Evolutionary conservation across 352 stramenopile species (phyloP).

Genomic region (Pythium grandisporangium): DNA sequence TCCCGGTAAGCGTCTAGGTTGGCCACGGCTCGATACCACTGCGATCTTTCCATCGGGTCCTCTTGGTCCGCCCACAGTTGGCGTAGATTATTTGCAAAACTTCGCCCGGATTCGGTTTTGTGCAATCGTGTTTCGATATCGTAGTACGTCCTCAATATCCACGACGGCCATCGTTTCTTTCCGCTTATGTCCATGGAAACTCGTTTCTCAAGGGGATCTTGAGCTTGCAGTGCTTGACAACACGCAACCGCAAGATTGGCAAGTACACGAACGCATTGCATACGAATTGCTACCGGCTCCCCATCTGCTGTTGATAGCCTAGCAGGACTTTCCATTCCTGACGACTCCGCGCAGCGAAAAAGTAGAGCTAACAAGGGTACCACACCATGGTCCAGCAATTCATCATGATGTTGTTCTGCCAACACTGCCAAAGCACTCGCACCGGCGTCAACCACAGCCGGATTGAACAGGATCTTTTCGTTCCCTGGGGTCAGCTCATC

Average conservation of each 20-base stretch:
- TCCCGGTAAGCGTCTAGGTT: slow-evolving; percentile 60
- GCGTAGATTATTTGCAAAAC: slow-evolving; percentile 25
- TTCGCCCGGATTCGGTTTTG: slow-evolving; percentile 29
- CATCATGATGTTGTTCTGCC: slow-evolving; percentile 47
- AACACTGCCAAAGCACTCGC: slow-evolving; percentile 60
- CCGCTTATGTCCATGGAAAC: too few species aligned
- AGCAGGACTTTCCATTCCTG: too few species aligned
- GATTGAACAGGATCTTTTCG: slow-evolving; percentile 59
- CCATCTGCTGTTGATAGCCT: too few species aligned
- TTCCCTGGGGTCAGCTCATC: slow-evolving; percentile 70
- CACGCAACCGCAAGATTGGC: slow-evolving; percentile 61
- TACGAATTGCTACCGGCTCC: too few species aligned
- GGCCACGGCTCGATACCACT: slow-evolving; percentile 55
- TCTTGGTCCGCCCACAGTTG: slow-evolving; percentile 27
- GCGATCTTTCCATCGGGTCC: slow-evolving; percentile 69
- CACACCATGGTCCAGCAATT: slow-evolving; percentile 54
- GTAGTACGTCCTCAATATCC: slow-evolving; percentile 7
- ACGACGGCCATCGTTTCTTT: too few species aligned
- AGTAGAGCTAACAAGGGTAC: slow-evolving; percentile 55
- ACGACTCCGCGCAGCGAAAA: slow-evolving; percentile 15
- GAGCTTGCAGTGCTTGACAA: slow-evolving; percentile 21
- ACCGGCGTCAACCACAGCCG: slow-evolving; percentile 57
- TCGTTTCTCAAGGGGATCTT: background rate
- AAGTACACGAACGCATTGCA: slow-evolving; percentile 70
- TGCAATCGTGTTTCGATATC: slow-evolving; percentile 43